Evolutionary conservation across 2,329 filamentous ascomycete genomes (phyloP).

Genomic region (Cytospora mali): DNA sequence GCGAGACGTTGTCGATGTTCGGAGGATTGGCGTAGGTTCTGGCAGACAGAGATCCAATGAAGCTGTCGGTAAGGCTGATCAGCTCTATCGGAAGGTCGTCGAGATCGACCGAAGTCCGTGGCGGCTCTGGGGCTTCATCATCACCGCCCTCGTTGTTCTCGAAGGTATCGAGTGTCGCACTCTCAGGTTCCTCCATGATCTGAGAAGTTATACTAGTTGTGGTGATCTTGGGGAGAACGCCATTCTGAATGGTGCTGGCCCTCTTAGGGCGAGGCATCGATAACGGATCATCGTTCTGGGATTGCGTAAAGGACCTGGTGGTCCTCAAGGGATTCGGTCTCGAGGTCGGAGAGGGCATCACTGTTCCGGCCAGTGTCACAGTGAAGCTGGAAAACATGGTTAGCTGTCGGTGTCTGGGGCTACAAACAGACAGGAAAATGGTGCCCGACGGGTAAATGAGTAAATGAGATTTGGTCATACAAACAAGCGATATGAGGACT

Average conservation of each 20-base stretch:
- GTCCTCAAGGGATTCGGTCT: slow-evolving; percentile 35
- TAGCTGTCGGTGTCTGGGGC: slow-evolving; percentile 26
- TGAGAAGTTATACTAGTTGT: slow-evolving; percentile 16
- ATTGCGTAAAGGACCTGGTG: slow-evolving; percentile 34
- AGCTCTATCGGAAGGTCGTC: slow-evolving; percentile 95
- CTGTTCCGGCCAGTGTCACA: slow-evolving; percentile 26
- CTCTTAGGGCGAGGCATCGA: slow-evolving; percentile 42
- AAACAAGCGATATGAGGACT: slow-evolving; percentile 14
- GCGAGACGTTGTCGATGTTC: slow-evolving; percentile 77
- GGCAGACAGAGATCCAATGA: slow-evolving; percentile 85
- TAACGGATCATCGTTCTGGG: slow-evolving; percentile 24
- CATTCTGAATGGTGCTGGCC: slow-evolving; percentile 51
- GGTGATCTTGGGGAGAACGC: slow-evolving; percentile 34
- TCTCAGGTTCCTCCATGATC: slow-evolving; percentile 34
- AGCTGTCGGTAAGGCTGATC: slow-evolving; percentile 87
- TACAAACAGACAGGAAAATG: slow-evolving; percentile 22
- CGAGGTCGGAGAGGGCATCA: slow-evolving; percentile 22
- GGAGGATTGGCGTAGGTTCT: slow-evolving; percentile 85
- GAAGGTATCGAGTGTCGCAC: slow-evolving; percentile 48
- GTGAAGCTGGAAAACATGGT: slow-evolving; percentile 37
- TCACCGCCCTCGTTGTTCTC: slow-evolving; percentile 51
- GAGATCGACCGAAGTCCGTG: slow-evolving; percentile 67
- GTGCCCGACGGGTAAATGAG: neutral
- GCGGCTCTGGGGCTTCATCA: slow-evolving; percentile 49
- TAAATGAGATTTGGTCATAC: slow-evolving; percentile 11